Evolutionary conservation across 2,329 filamentous ascomycete genomes (phyloP).

Genomic region (Fusarium pininemorale): DNA sequence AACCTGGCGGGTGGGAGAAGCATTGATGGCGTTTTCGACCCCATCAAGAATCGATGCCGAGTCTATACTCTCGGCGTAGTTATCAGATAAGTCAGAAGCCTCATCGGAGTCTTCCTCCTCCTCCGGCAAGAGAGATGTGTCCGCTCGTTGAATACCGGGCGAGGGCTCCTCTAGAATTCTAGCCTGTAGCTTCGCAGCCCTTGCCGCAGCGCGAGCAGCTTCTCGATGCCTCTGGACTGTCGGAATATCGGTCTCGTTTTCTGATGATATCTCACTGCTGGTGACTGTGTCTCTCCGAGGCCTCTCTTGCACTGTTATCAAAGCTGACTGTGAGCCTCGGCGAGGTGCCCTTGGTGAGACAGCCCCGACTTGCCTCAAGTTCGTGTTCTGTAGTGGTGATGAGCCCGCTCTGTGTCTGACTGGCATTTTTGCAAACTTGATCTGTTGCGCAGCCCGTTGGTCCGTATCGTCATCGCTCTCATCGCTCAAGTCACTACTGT

Average conservation of each 20-base stretch:
- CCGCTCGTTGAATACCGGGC: slow-evolving; percentile 54
- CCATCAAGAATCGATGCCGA: slow-evolving; percentile 76
- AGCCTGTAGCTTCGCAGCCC: slow-evolving; percentile 49
- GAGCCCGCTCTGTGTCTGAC: slow-evolving; percentile 86
- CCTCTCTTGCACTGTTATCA: slow-evolving; percentile 75
- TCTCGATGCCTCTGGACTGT: slow-evolving; percentile 72
- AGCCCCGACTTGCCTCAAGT: slow-evolving; percentile 61
- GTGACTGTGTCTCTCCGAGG: slow-evolving; percentile 79
- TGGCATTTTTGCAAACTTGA: slow-evolving; percentile 97
- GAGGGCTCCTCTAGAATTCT: slow-evolving; percentile 51
- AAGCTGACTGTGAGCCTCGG: slow-evolving; percentile 75
- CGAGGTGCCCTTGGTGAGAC: slow-evolving; percentile 61
- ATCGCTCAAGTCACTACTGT: slow-evolving; percentile 85
- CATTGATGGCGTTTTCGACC: slow-evolving; percentile 66
- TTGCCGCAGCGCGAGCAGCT: slow-evolving; percentile 65
- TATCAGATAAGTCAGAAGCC: slow-evolving; percentile 69
- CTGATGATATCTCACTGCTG: slow-evolving; percentile 84
- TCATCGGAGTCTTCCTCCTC: slow-evolving; percentile 70
- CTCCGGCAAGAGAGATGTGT: slow-evolving; percentile 63
- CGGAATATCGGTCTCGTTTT: slow-evolving; percentile 78
- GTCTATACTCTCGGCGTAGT: slow-evolving; percentile 74
- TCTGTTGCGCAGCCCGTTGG: slow-evolving; percentile 83
- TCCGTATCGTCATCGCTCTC: slow-evolving; percentile 84
- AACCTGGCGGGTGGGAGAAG: slow-evolving; percentile 64
- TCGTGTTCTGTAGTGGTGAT: slow-evolving; percentile 80